Conservation (phyloP, 345 rosid species). For the Syzygium oleosum region DNA sequence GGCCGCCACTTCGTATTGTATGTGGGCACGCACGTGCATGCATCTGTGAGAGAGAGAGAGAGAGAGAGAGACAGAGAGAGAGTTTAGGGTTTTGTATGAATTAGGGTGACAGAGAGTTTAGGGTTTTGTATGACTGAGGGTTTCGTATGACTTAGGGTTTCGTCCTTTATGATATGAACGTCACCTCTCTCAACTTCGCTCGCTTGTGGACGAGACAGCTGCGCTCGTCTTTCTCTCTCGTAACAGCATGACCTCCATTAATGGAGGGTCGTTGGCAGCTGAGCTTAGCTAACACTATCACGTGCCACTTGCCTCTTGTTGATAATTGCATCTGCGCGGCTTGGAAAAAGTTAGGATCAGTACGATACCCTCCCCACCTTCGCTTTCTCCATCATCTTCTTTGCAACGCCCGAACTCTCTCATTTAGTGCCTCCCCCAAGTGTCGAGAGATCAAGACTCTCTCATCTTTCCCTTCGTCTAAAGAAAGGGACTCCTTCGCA, state of each 20-base stretch:
- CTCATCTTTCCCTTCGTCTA: background rate
- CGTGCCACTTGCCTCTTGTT: background rate
- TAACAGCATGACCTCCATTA: background rate
- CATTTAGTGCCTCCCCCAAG: background rate
- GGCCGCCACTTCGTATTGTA: background rate
- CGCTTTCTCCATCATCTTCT: background rate
- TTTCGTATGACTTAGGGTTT: too few relatives aligned
- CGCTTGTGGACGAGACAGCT: background rate
- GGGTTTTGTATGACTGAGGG: too few relatives aligned
- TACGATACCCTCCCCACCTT: background rate
- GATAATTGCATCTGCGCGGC: background rate
- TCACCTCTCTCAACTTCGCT: background rate
- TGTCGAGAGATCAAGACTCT: background rate
- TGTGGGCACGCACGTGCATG: too few relatives aligned
- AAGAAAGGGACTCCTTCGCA: background rate
- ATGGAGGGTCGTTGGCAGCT: background rate
- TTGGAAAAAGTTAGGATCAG: background rate
- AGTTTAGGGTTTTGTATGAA: too few relatives aligned
- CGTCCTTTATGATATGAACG: too few relatives aligned
- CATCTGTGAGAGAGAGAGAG: background rate
- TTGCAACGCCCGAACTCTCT: background rate
- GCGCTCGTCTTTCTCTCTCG: background rate
- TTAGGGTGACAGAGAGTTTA: too few relatives aligned
- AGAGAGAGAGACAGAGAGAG: background rate
- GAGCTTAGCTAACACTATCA: background rate